A percentile compares a stretch with the other conserved stretches of the same genome.
Evolutionary conservation across 2,329 filamentous ascomycete species (phyloP).

Genomic region (Penicillium janthinellum): DNA sequence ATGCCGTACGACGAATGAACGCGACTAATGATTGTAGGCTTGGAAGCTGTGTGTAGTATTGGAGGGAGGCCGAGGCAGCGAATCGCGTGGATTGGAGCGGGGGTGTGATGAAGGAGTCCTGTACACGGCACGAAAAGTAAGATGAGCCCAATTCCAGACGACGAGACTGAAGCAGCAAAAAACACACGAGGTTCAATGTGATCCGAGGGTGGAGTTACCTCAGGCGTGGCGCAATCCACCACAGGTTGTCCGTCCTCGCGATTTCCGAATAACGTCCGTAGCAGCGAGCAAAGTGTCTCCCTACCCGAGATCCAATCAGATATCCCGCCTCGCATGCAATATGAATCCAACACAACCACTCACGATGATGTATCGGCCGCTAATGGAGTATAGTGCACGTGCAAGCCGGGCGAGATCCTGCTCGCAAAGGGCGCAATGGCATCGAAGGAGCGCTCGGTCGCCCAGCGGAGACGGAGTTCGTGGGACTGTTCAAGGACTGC

Average conservation of each 20-base stretch:
- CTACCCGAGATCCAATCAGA: slow-evolving; percentile 34
- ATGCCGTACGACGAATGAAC: slow-evolving; percentile 58
- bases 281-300: slow-evolving; percentile 57
- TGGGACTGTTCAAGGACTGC: slow-evolving; percentile 64
- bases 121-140: not conserved
- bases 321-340: not conserved
- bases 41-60: slow-evolving; percentile 70
- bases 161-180: not conserved
- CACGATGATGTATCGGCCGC: slow-evolving; percentile 41
- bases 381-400: slow-evolving; percentile 72
- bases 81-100: slow-evolving; percentile 61
- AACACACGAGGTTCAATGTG: not conserved
- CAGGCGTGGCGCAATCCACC: slow-evolving; percentile 57
- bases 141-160: not conserved
- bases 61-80: slow-evolving; percentile 63
- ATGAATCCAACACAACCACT: slow-evolving; percentile 14
- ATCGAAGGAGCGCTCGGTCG: slow-evolving; percentile 59
- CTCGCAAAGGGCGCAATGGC: slow-evolving; percentile 71
- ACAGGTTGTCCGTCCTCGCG: slow-evolving; percentile 25
- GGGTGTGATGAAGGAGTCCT: slow-evolving; percentile 65
- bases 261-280: slow-evolving; percentile 61
- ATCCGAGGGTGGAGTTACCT: slow-evolving; percentile 39
- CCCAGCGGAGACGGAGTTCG: slow-evolving; percentile 80
- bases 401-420: slow-evolving; percentile 75
- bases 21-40: slow-evolving; percentile 57